Evolutionary conservation across 495 filamentous ascomycete species (phyloP), one percentile per base, ranked within the genome.

Genomic region (Annulohypoxylon stygium): DNA sequence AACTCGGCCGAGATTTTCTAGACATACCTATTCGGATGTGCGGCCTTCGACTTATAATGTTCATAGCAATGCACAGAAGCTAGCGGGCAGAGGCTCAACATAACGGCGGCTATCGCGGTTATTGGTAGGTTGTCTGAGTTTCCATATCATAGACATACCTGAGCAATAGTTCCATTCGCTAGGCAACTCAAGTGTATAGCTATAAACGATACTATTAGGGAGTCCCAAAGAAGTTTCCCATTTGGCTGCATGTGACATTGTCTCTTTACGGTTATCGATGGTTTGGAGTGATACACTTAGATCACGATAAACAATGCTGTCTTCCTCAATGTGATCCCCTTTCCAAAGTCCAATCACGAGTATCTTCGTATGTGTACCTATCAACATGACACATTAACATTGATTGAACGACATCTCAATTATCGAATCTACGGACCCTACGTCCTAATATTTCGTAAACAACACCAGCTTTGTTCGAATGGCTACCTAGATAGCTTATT

Each of bases 21-120:
- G 1, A 12, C 14, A 1, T 55, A 55, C 25, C 6, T 12, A 25
- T 26, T 55, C 30, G 25, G 30, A 34, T 14, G 51, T 16, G 51
- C 51, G 25, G 16, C 8, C 14, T 54, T 55, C 25, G 30, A 30
- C 25, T 33, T 6, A 57, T 11, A 57, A 57, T 11, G 20, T 37
- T n/a, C 11, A 18, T 57, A 14, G 1, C 7, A 7, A n/a, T 26
- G 18, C 34, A 7, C 6, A 10, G 12, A 55, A 5, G 16, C 16
- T 36, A 30, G 30, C 5, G 30, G 30, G 30, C 5, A 30, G 30
- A 30, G 5, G 30, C 30, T 30, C 30, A 30, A 30, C 18, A 37
- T 6, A 4, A 57, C 12, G 33, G 30, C 33, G 33, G 53, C 53
- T 54, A 26, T 54, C 12, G 50, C 50, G 50, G 50, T 14, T 54